A percentile compares a stretch with the other conserved stretches of the same genome.
Evolutionary conservation across 805 yeast genomes (phyloP).

Genomic region (Barnettozyma botsteinii): DNA sequence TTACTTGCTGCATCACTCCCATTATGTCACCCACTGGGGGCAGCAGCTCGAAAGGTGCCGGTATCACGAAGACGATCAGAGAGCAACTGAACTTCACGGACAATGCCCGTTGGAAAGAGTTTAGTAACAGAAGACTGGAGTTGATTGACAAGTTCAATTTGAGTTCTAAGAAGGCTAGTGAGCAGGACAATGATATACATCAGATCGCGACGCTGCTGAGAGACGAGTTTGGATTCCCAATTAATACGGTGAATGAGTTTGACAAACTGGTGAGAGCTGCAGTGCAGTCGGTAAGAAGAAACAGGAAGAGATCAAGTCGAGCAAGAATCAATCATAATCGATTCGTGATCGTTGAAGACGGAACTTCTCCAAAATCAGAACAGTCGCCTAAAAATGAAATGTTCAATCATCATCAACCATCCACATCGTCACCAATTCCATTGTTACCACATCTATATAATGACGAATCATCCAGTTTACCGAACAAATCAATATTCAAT

Average conservation of each 20-base stretch:
- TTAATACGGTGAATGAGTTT: conserved; percentile 59
- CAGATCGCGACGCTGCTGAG: conserved; percentile 74
- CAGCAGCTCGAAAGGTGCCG: conserved; percentile 23
- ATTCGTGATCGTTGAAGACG: conserved; percentile 18
- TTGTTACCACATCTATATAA: no score
- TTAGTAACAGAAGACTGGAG: conserved; percentile 85
- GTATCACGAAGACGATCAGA: conserved; percentile 39
- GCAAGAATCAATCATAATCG: conserved; percentile 20
- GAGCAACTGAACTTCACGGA: conserved; percentile 66
- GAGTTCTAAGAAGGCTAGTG: conserved; percentile 74
- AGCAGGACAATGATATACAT: conserved; percentile 79
- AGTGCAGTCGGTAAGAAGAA: conserved; percentile 86
- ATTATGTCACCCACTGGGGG: not conserved
- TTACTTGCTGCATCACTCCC: not conserved
- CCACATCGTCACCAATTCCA: no score
- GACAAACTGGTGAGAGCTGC: conserved; percentile 91
- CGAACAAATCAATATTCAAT: not conserved
- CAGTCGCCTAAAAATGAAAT: not conserved
- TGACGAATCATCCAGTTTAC: no score
- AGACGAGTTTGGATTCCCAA: conserved; percentile 69
- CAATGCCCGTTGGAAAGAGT: conserved; percentile 80
- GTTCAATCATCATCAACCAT: not conserved
- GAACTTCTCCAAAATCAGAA: no score
- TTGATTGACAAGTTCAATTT: conserved; percentile 69
- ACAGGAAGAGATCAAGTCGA: conserved; percentile 57